Conservation (phyloP, 768 basidiomycete genomes). For the Xerocomellus intermedius region DNA sequence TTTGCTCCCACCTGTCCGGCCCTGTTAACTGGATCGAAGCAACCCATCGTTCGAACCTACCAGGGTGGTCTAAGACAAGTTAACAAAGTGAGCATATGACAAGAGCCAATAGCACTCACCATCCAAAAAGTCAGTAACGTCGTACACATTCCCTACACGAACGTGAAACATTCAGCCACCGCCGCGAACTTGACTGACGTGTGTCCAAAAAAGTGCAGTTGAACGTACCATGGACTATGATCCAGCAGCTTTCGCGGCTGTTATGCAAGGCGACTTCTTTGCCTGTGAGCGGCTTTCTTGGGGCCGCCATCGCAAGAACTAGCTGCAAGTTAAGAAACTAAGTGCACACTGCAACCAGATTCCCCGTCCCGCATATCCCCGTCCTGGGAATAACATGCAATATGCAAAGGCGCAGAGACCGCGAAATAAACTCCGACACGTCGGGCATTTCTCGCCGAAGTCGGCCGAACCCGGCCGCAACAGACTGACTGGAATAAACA, state of each 20-base stretch:
- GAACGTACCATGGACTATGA: slow-evolving; percentile 73
- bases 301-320: slow-evolving; percentile 13
- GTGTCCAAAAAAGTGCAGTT: not conserved
- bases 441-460: not conserved
- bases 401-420: too few relatives aligned
- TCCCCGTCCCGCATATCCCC: slow-evolving; percentile 5
- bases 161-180: not conserved
- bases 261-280: slow-evolving; percentile 56
- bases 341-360: not conserved
- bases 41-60: slow-evolving; percentile 30
- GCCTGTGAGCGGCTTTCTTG: slow-evolving; percentile 37
- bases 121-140: slow-evolving; percentile 76
- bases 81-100: not conserved
- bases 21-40: not conserved
- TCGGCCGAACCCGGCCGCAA: not conserved
- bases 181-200: not conserved
- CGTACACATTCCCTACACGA: slow-evolving; percentile 65
- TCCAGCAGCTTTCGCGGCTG: slow-evolving; percentile 68
- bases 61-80: slow-evolving; percentile 56
- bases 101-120: slow-evolving; percentile 37
- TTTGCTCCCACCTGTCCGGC: slow-evolving; percentile 63
- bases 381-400: slow-evolving; percentile 1
- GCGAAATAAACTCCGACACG: slow-evolving; percentile 5
- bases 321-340: not conserved
- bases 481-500: too few relatives aligned